Conservation (phyloP, 2,329 filamentous ascomycete species). For the Beauveria scarabaeidicola region DNA sequence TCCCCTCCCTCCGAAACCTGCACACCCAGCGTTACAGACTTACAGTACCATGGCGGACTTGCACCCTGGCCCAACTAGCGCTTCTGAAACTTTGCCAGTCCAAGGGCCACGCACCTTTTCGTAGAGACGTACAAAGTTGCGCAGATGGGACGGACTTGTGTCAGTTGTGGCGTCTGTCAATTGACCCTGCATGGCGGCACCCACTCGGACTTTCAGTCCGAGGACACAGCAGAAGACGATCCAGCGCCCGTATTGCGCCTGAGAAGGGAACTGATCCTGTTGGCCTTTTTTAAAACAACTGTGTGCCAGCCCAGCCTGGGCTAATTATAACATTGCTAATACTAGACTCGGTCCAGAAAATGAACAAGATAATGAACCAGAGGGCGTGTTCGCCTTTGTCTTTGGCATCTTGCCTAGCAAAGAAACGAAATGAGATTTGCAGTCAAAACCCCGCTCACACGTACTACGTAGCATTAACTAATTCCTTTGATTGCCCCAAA, state of each 20-base stretch:
- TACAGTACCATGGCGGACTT: background rate
- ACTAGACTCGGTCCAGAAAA: no score
- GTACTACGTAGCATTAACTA: background rate
- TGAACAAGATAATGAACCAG: no score
- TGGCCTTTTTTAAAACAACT: background rate
- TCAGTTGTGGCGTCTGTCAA: conserved; percentile 10
- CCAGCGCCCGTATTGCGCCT: background rate
- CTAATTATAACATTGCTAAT: no score
- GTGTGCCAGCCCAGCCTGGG: background rate
- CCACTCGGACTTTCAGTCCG: background rate
- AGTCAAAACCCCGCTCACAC: background rate
- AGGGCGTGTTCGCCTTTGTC: no score
- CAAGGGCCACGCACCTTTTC: background rate
- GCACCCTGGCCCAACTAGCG: background rate
- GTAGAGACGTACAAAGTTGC: background rate
- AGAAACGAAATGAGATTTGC: background rate
- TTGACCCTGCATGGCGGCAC: background rate
- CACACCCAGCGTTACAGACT: background rate
- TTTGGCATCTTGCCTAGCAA: background rate
- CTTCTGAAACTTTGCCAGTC: conserved; percentile 3
- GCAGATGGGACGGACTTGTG: conserved; percentile 2
- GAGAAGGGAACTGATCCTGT: background rate
- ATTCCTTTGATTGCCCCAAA: background rate
- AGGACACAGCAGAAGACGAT: background rate
- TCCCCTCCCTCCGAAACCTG: background rate